A percentile compares a stretch with the other conserved stretches of the same genome.
These are phyloP conservation scores for Carallia pectinifolia DNA, from an alignment of 345 rosid genomes.

Conservation along the genomic window DNA sequence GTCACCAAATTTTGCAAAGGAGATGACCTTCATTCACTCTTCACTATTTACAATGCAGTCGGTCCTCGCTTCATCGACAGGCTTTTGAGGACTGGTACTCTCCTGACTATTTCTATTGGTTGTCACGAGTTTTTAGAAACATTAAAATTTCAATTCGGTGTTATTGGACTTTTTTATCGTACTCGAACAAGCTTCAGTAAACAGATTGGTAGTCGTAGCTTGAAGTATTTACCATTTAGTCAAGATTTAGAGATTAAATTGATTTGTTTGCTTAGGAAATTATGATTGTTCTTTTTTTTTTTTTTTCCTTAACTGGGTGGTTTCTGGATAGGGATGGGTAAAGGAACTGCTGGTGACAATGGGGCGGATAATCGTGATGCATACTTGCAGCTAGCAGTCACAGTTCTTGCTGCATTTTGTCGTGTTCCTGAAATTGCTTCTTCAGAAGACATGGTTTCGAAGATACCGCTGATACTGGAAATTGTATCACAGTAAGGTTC, in stretches of 20 bases:
- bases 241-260: neutral
- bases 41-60: constrained; percentile 58
- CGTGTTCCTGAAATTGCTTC: constrained; percentile 72
- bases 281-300: neutral
- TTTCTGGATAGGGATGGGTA: constrained; percentile 40
- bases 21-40: constrained; percentile 59
- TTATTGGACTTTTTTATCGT: too few relatives aligned
- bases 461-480: constrained; percentile 63
- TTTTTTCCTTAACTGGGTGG: neutral
- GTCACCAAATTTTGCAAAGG: constrained; percentile 72
- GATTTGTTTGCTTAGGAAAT: neutral
- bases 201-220: too few relatives aligned
- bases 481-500: constrained; percentile 49
- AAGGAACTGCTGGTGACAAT: constrained; percentile 38
- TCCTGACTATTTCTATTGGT: neutral
- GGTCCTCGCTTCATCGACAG: constrained; percentile 68
- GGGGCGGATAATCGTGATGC: constrained; percentile 59
- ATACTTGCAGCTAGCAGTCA: constrained; percentile 69
- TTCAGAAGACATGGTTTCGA: constrained; percentile 65
- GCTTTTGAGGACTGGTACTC: constrained; percentile 69
- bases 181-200: too few relatives aligned
- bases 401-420: constrained; percentile 77
- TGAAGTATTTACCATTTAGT: neutral
- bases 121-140: neutral
- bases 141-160: neutral